Percentiles rank a stretch among this genome's conserved stretches.
Evolutionary conservation across 225 moss, liverwort and hornwort species (phyloP).

Genomic region (Rhytidiadelphus loreus): DNA sequence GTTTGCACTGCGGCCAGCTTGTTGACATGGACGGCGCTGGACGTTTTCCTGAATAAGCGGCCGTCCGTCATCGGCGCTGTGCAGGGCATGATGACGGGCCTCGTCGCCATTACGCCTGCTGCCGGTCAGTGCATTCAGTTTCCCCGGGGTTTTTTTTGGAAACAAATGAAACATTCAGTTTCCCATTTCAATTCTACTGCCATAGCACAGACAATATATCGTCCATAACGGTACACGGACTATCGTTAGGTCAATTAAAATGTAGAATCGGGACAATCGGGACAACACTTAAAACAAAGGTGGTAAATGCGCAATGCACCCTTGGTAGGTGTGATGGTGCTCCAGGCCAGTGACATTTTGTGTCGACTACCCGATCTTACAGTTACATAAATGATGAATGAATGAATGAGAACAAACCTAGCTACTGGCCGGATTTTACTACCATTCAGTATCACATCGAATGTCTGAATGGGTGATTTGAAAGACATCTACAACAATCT

Average conservation of each 20-base stretch:
- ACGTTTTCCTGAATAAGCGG: not conserved
- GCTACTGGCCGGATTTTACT: not conserved
- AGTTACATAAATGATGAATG: not conserved
- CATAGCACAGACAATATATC: not conserved
- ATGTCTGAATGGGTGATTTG: not conserved
- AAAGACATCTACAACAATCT: too few species aligned
- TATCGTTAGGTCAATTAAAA: not conserved
- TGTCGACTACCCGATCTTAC: not conserved
- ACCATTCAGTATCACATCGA: not conserved
- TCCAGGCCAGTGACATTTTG: not conserved
- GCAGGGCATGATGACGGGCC: not conserved
- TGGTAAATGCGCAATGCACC: not conserved
- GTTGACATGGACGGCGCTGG: not conserved
- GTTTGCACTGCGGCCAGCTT: slow-evolving; percentile 2
- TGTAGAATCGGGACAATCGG: not conserved
- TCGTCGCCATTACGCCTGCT: not conserved
- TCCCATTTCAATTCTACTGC: not conserved
- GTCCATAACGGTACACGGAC: not conserved
- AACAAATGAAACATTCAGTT: too few species aligned
- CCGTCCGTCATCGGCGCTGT: not conserved
- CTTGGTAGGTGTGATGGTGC: not conserved
- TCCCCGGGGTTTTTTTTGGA: too few species aligned
- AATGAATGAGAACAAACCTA: not conserved
- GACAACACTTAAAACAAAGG: not conserved
- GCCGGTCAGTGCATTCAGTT: not conserved